Evolutionary conservation across 169 alveolate species (phyloP), one percentile per base, ranked within the genome.

Genomic region (Plasmodium knowlesi): DNA sequence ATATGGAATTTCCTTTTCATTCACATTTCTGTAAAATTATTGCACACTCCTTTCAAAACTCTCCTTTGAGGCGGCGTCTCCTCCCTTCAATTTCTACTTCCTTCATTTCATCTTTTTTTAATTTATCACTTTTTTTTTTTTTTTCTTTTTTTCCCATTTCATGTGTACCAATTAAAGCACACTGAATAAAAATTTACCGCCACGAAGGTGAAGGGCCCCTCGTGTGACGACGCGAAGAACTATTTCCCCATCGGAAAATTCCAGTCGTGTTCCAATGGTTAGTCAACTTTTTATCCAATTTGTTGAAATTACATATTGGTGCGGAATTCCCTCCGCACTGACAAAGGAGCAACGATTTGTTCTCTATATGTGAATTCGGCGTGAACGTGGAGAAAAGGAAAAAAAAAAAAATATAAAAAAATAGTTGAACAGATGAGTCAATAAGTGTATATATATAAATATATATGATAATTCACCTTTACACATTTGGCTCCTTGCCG

Each of bases 331-430:
- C 16, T 19, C 76, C 16, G 76, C 76, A 5, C 16, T 37, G 46
- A 76, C 54, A 76, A 30, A 76, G 54, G 67, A 76, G 25, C n/a
- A 76, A 76, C 67, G 39, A 37, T 76, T 76, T 28, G 22, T 76
- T 76, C 46, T 39, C 4, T 39, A 25, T 19, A 30, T 25, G 50
- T 46, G 19, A 32, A n/a, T 80, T 46, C 14, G 12, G 57, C 39
- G 25, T 9, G 67, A 83, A 57, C 32, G 39, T 34, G 41, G 41
- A 73, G 9, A 73, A 73, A 73, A 73, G 41, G 41, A 32, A 32
- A 32, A 73, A 73, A 73, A 30, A 72, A 72, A 73, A 72, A 72
- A n/a, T n/a, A n/a, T n/a, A n/a, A 30, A 73, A 73, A 16, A 61
- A 28, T 25, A 25, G 37, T 28, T 2, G 14, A 73, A 73, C 53